Evolutionary conservation across 139 green algal species (phyloP).

Genomic region (Chlamydomonas sp.): DNA sequence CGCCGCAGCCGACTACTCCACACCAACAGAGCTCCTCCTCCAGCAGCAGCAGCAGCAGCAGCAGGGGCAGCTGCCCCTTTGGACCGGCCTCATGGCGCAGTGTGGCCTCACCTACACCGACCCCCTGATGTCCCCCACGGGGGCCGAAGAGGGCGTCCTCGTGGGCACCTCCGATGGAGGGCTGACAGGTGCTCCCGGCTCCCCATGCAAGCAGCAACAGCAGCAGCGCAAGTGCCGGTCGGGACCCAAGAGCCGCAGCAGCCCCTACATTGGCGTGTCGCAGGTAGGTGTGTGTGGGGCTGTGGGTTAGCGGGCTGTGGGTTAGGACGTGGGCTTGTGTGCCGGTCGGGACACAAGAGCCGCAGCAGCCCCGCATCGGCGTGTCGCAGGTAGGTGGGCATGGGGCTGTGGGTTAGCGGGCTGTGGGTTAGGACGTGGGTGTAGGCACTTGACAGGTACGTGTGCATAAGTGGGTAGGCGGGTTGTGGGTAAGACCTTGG

Average conservation of each 20-base stretch:
- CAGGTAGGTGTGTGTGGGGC: conserved; percentile 4
- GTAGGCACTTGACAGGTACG: conserved; percentile 33
- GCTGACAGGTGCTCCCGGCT: too few species aligned
- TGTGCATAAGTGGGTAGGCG: not conserved
- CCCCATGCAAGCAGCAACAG: too few species aligned
- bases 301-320: not conserved
- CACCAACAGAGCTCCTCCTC: too few species aligned
- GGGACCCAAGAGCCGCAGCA: conserved; percentile 46
- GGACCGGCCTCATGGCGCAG: not conserved
- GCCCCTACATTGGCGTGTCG: conserved; percentile 47
- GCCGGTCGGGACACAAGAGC: conserved; percentile 47
- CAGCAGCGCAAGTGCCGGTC: conserved; percentile 20
- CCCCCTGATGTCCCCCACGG: too few species aligned
- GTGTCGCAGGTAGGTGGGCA: conserved; percentile 32
- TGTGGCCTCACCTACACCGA: too few species aligned
- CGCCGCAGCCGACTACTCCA: too few species aligned
- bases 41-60: not conserved
- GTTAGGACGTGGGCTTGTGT: not conserved
- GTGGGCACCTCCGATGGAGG: too few species aligned
- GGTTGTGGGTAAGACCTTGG: not conserved
- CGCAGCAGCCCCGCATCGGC: conserved; percentile 46
- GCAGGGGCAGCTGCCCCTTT: not conserved
- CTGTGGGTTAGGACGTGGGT: not conserved
- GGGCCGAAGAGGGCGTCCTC: too few species aligned
- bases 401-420: not conserved